Base-by-base conservation (phyloP, 495 filamentous ascomycete species). In the Hypoxylon fragiforme region DNA sequence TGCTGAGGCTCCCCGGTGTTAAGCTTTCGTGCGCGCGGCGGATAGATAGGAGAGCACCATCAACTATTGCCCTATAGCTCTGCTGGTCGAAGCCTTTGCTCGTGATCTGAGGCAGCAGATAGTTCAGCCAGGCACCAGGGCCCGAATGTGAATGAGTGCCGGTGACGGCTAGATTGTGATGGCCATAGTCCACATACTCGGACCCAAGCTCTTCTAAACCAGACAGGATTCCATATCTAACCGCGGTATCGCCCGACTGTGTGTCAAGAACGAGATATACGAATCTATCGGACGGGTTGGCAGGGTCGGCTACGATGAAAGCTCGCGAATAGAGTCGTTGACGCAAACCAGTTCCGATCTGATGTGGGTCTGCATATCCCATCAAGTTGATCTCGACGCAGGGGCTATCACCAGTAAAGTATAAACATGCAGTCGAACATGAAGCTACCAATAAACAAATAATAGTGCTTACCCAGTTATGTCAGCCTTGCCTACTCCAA, bases 91-190 rank as follows among this genome's bases (percentile, higher is more conserved):
- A 97, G 0, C 92, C 92, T 50, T 83, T 82, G 63, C 87, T 92
- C 0, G 92, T 95, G 60, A 98, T 89, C 68, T 97, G 94, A 7
- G 94, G 92, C 15, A 98, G 77, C 3, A 98, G 80, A 67, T 98
- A 98, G 67, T 98, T 98, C 55, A 95, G 77, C 92, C 91, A 98
- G 15, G 89, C 92, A 2, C 86, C 92, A 11, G 92, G 92, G 0
- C 92, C 92, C 9, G 91, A 88, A 70, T 98, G 92, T 7, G 89
- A 92, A 70, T 98, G 92, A 2, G 94, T 97, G 14, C 94, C 92
- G 2, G 89, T 95, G 12, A 98, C 79, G 26, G 92, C 92, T 28
- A 98, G 70, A 70, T 97, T 98, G 50, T 86, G 81, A 50, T 91
- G 85, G 38, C 81, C 83, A 67, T 97, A 98, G 30, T 83, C 70